Conservation (phyloP, 2,329 filamentous ascomycete species). For the Aspergillus ochraceoroseus region DNA sequence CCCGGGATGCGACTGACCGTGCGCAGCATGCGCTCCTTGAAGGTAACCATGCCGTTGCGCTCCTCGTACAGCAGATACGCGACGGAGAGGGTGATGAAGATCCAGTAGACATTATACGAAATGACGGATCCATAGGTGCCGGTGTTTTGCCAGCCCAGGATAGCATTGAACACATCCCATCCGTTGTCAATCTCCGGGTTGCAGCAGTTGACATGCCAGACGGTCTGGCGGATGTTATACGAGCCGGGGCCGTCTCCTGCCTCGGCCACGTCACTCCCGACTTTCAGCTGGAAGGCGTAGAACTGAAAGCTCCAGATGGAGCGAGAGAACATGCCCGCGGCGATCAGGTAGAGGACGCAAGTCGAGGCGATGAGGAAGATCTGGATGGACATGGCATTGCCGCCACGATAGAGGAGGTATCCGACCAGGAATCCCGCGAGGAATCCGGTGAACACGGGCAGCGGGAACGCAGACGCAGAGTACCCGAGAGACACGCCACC, state of each 20-base stretch:
- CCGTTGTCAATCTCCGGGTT: constrained; percentile 67
- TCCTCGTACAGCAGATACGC: constrained; percentile 5
- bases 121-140: constrained; percentile 84
- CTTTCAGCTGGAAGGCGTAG: constrained; percentile 60
- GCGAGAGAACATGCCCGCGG: constrained; percentile 73
- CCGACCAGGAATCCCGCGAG: constrained; percentile 51
- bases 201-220: constrained; percentile 85
- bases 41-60: background rate
- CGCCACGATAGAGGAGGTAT: constrained; percentile 39
- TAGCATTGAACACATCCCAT: constrained; percentile 82
- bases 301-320: constrained; percentile 69
- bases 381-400: constrained; percentile 60
- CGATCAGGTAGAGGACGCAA: constrained; percentile 75
- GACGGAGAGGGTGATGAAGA: constrained; percentile 50
- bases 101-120: constrained; percentile 84
- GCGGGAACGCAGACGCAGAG: constrained; percentile 43
- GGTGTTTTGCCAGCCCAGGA: constrained; percentile 83
- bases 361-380: constrained; percentile 74
- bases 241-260: constrained; percentile 65
- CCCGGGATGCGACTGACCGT: background rate
- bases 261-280: constrained; percentile 55
- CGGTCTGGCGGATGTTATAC: constrained; percentile 70
- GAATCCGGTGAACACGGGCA: constrained; percentile 71
- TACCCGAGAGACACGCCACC: constrained; percentile 47
- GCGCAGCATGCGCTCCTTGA: constrained; percentile 1